A percentile compares a stretch with the other conserved stretches of the same genome.
Conservation (phyloP, 2,329 filamentous ascomycete species). For the Phaeomoniella chlamydospora region DNA sequence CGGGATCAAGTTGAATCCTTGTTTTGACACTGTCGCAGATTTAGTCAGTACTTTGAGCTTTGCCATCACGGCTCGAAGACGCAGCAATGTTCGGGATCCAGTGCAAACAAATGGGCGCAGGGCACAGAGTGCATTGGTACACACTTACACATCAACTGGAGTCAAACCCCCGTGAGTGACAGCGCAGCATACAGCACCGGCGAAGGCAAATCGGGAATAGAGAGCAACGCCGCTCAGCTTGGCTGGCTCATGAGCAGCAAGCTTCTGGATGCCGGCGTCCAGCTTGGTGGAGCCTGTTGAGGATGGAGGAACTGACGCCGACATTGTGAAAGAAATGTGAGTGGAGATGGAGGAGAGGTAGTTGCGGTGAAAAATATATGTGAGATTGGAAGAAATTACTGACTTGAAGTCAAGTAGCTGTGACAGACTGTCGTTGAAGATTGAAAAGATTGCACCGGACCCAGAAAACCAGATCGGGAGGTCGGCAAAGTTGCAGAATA, state of each 20-base stretch:
- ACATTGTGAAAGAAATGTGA: slow-evolving; percentile 18
- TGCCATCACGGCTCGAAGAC: slow-evolving; percentile 12
- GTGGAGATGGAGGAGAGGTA: slow-evolving; percentile 8
- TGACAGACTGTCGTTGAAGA: slow-evolving; percentile 2
- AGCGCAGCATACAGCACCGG: slow-evolving; percentile 95
- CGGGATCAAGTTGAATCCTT: slow-evolving; percentile 82
- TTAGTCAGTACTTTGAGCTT: no score
- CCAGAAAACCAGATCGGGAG: slow-evolving; percentile 10
- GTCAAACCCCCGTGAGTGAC: slow-evolving; percentile 94
- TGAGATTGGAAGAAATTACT: no score
- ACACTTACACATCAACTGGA: slow-evolving; percentile 95
- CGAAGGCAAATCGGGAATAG: slow-evolving; percentile 93
- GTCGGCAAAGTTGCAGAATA: slow-evolving; percentile 5
- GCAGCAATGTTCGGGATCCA: slow-evolving; percentile 7
- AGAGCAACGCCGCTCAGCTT: slow-evolving; percentile 53
- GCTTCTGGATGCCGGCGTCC: slow-evolving; percentile 34
- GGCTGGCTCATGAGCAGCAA: slow-evolving; percentile 30
- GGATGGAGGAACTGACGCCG: slow-evolving; percentile 26
- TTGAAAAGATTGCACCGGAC: slow-evolving; percentile 6
- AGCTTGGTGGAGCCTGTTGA: slow-evolving; percentile 38
- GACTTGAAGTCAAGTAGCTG: no score
- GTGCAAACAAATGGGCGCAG: no score
- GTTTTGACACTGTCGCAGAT: slow-evolving; percentile 73
- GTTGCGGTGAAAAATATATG: no score
- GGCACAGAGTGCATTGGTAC: slow-evolving; percentile 9